Conservation (phyloP, 1,284 basidiomycete species). For the Malassezia sp. region DNA sequence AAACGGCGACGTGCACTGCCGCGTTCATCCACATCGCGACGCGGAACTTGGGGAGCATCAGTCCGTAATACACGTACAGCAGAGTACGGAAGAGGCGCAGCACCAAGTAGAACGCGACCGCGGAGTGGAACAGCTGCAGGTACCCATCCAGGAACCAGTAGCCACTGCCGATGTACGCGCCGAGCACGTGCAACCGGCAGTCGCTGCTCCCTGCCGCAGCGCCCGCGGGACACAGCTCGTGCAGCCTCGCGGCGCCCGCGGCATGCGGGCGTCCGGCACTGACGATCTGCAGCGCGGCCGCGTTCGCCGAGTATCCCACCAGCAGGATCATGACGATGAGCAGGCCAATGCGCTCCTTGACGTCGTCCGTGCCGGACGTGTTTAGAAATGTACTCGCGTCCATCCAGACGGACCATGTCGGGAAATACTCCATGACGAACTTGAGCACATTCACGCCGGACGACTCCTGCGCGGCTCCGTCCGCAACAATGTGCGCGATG, state of each 20-base stretch:
- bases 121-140: constrained; percentile 21
- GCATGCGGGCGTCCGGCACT: not conserved
- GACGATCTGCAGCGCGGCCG: constrained; percentile 22
- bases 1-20: constrained; percentile 20
- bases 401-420: constrained; percentile 37
- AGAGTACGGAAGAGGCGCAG: constrained; percentile 28
- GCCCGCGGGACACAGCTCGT: no score
- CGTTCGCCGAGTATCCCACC: constrained; percentile 40
- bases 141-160: constrained; percentile 35
- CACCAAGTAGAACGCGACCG: constrained; percentile 36
- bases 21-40: constrained; percentile 32
- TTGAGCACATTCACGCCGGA: constrained; percentile 38
- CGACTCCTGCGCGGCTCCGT: constrained; percentile 20
- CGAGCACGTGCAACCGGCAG: no score
- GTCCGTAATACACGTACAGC: constrained; percentile 33
- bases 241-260: no score
- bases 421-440: constrained; percentile 43
- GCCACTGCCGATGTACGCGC: constrained; percentile 10
- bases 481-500: constrained; percentile 32
- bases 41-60: constrained; percentile 35
- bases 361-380: constrained; percentile 41
- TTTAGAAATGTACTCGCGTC: constrained; percentile 39
- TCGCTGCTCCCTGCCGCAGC: no score
- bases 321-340: constrained; percentile 43
- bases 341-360: constrained; percentile 34